Conservation (phyloP, 495 filamentous ascomycete genomes). For the Neurospora discreta region DNA sequence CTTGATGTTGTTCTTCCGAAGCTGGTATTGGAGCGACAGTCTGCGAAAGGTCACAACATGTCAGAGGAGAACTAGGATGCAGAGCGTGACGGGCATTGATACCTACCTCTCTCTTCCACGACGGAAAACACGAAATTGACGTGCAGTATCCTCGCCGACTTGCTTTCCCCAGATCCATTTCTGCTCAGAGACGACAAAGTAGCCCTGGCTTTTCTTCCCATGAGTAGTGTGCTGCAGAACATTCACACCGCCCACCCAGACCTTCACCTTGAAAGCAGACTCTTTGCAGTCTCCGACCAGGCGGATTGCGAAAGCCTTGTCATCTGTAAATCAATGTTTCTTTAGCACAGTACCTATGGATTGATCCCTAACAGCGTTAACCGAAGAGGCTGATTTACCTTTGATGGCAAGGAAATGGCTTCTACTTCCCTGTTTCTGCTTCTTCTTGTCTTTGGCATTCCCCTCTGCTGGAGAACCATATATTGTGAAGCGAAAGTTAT, state of each 20-base stretch:
- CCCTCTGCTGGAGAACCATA: not conserved
- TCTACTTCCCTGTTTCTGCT: not conserved
- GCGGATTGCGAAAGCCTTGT: not conserved
- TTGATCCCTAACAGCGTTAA: accelerated
- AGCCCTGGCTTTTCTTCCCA: not conserved
- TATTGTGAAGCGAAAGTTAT: not conserved
- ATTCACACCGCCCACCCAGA: not conserved
- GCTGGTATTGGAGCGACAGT: not conserved
- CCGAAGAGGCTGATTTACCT: not conserved
- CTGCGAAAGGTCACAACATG: not conserved
- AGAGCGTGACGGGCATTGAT: not conserved
- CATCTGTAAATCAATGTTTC: not conserved
- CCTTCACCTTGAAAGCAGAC: not conserved
- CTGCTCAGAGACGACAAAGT: not conserved
- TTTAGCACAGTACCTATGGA: not conserved
- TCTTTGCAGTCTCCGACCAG: not conserved
- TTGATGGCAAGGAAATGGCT: not conserved
- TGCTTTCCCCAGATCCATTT: not conserved
- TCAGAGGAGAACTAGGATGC: not conserved
- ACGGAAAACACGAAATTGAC: not conserved
- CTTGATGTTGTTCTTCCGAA: not conserved
- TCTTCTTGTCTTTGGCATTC: not conserved
- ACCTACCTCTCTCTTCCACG: not conserved
- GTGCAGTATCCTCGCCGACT: not conserved
- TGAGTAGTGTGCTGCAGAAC: not conserved